A percentile compares a stretch with the other conserved stretches of the same genome.
Conservation (phyloP, 2,329 filamentous ascomycete species). For the Hymenoscyphus salicellus region DNA sequence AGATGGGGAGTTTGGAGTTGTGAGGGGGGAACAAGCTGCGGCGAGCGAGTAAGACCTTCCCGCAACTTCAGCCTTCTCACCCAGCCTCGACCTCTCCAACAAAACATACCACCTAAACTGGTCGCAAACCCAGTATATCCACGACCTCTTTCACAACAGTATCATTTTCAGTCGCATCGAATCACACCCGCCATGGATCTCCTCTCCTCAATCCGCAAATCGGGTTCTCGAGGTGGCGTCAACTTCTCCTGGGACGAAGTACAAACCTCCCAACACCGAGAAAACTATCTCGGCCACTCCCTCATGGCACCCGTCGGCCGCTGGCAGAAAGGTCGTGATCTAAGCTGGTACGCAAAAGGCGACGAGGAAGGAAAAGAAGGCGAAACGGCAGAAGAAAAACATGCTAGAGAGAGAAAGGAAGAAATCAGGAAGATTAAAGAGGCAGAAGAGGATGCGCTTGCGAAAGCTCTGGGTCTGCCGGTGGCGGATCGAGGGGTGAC, state of each 20-base stretch:
- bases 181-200: slow-evolving; percentile 70
- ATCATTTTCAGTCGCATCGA: neutral
- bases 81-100: neutral
- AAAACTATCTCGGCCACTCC: slow-evolving; percentile 76
- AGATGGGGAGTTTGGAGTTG: too few relatives aligned
- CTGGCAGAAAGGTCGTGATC: slow-evolving; percentile 65
- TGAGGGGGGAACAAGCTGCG: neutral
- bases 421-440: slow-evolving; percentile 83
- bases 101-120: neutral
- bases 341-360: slow-evolving; percentile 63
- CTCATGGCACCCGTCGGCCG: slow-evolving; percentile 72
- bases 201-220: slow-evolving; percentile 84
- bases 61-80: neutral
- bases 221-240: slow-evolving; percentile 84
- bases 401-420: slow-evolving; percentile 63
- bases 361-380: slow-evolving; percentile 49
- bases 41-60: neutral
- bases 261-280: slow-evolving; percentile 80
- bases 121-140: neutral
- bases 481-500: slow-evolving; percentile 55
- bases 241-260: slow-evolving; percentile 98
- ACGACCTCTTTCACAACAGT: neutral
- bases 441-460: slow-evolving; percentile 88
- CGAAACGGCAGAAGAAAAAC: slow-evolving; percentile 58
- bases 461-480: slow-evolving; percentile 76